Percentiles rank a stretch among this genome's conserved stretches.
Conservation (phyloP, 257 asterid genomes). For the Henckelia pumila region DNA sequence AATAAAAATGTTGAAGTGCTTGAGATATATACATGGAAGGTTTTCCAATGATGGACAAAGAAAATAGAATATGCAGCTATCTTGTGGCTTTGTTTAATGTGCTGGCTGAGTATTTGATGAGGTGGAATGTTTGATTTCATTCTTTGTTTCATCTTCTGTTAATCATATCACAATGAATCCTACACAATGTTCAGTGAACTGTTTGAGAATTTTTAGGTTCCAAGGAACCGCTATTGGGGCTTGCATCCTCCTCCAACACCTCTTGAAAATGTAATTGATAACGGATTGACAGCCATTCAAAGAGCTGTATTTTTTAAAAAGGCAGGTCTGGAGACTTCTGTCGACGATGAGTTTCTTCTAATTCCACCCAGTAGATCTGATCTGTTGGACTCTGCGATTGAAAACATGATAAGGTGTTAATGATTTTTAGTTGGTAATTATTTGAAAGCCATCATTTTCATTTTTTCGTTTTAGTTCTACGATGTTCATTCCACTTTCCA, state of each 20-base stretch:
- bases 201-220: constrained; percentile 60
- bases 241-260: constrained; percentile 96
- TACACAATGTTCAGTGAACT: constrained; percentile 17
- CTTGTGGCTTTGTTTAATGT: constrained; percentile 15
- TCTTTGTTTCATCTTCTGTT: background rate
- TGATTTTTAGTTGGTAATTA: constrained; percentile 28
- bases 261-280: constrained; percentile 87
- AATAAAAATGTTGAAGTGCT: background rate
- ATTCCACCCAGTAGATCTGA: constrained; percentile 85
- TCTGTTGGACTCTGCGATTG: constrained; percentile 70
- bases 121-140: constrained; percentile 7
- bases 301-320: constrained; percentile 87
- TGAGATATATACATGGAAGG: constrained; percentile 9
- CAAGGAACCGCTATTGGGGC: constrained; percentile 96
- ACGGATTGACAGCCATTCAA: constrained; percentile 76
- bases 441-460: constrained; percentile 20
- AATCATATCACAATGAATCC: background rate
- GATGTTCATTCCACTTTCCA: constrained; percentile 20
- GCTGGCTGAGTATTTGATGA: constrained; percentile 3
- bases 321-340: constrained; percentile 82
- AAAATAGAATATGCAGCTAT: constrained; percentile 11
- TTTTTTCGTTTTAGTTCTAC: constrained; percentile 14
- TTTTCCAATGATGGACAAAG: constrained; percentile 1
- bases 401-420: constrained; percentile 79
- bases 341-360: constrained; percentile 69